Base-by-base conservation (phyloP, 1,284 basidiomycete genomes). In the Malassezia slooffiae region DNA sequence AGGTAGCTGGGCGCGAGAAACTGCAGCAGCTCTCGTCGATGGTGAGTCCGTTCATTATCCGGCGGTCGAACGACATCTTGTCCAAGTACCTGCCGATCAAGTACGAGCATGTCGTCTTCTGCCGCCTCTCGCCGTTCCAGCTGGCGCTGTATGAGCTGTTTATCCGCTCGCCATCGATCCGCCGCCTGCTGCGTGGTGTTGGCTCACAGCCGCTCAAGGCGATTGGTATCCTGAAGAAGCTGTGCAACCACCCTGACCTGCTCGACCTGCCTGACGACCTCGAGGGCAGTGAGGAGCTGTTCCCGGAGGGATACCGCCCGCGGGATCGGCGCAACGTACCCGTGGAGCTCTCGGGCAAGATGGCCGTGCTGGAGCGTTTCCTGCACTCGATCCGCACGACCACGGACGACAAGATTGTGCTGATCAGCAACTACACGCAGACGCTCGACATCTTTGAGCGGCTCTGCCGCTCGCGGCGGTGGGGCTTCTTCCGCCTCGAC, bases 51-150 rank as follows among this genome's bases (percentile, higher is more conserved):
- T 96, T 99, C 72, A 95, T 99, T 72, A 97, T 99, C 50, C 79
- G 93, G 22, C 76, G 91, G 37, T 96, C 93, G 13, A 99, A 99
- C 66, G 93, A 97, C 65, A 73, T 99, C 16, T 76, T 97, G 17
- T 93, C 89, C 24, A 99, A 99, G 73, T 99, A 97, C 36, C 17
- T 99, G 32, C 91, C 91, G 3, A 87, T 97, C 73, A 99, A 99
- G 70, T 95, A 97, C 74, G 91, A 97, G 71, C 89, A 96, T 53
- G 93, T 97, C 55, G 93, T 99, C 1, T 99, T 97, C 72, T 96
- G 91, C 71, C 77, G 80, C 35, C 79, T 89, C 12, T 90, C 88
- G 1, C 76, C 82, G 3, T 83, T 97, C 62, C 91, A 99, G 64
- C 74, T 89, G 5, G 76, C 82, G 1, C 75, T 99, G 3, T 99